Base-by-base conservation (phyloP, 768 basidiomycete species). In the Sarcodon sp. region DNA sequence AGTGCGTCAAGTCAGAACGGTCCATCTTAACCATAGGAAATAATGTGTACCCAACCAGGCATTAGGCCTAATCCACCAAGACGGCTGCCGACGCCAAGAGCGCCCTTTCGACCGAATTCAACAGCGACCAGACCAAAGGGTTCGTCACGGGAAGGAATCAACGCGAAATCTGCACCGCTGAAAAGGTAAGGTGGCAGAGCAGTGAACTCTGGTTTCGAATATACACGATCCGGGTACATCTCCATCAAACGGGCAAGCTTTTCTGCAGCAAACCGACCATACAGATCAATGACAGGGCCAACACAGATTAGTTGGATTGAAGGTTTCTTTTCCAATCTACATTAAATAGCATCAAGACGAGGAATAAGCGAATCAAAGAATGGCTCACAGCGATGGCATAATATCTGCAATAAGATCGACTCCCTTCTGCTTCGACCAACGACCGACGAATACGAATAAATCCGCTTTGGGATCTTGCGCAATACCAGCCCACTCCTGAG, bases 361-460 rank as follows among this genome's bases (percentile, higher is more conserved):
- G 32, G 33, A 45, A 11, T 35, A 39, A 35, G n/a, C 16, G 33
- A 18, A 45, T 34, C 47, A 43, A 37, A 31, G 33, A 44, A 36
- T 44, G 10, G 75, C 86, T 57, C 59, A 87, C 81, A 96, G 59
- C 3, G 77, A 74, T 18, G 91, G 92, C 87, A 96, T 87, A 53
- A 96, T 82, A 64, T 96, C 92, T 7, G 92, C 92, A 54, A 96
- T 96, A 38, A 96, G 69, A 66, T 96, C 92, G n/a, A 96, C 90
- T 66, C 87, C 92, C 65, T 96, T 96, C 64, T 96, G 92, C 64
- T 94, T 96, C 5, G 92, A 96, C 92, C 92, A 96, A 53, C 92
- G 84, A 61, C 92, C 92, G 53, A 96, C 92, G 64, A 96, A 94
- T 53, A 96, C 92, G 60, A 96, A 94, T 43, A 96, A 63, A 61